Conservation (phyloP, 2,329 filamentous ascomycete genomes). For the Waltergamsia citrina region DNA sequence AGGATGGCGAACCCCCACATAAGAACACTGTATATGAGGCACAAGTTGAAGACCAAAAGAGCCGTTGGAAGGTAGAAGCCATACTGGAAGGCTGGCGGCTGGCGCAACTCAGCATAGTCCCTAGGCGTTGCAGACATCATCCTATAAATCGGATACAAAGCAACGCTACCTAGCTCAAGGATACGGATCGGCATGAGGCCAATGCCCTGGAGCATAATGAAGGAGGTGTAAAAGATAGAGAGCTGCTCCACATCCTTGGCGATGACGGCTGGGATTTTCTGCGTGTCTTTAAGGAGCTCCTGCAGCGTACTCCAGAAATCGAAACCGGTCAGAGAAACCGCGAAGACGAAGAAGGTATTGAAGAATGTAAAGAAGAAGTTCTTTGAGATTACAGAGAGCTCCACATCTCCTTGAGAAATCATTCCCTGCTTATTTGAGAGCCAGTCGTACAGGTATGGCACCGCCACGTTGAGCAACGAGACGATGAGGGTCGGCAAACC, state of each 20-base stretch:
- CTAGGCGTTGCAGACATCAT: conserved; percentile 79
- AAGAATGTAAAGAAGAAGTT: conserved; percentile 99
- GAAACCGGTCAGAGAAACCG: conserved; percentile 73
- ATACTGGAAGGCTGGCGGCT: conserved; percentile 85
- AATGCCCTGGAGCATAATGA: conserved; percentile 89
- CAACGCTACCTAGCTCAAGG: conserved; percentile 78
- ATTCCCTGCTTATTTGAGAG: conserved; percentile 87
- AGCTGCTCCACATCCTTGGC: conserved; percentile 67
- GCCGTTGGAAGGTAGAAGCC: conserved; percentile 93
- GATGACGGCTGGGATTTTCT: conserved; percentile 64
- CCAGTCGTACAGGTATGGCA: conserved; percentile 92
- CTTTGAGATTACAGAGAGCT: conserved; percentile 91
- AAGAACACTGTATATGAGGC: conserved; percentile 86
- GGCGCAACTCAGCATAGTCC: conserved; percentile 73
- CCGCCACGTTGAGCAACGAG: conserved; percentile 78
- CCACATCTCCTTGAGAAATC: conserved; percentile 89
- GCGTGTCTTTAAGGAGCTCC: conserved; percentile 69
- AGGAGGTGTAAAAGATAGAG: conserved; percentile 81
- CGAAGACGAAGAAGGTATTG: conserved; percentile 96
- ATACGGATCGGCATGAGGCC: conserved; percentile 89
- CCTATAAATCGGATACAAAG: conserved; percentile 71
- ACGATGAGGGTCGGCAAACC: conserved; percentile 79
- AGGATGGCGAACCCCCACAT: conserved; percentile 72
- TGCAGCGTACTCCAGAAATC: conserved; percentile 64
- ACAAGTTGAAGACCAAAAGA: conserved; percentile 88